Base-by-base conservation (phyloP, 495 filamentous ascomycete genomes). In the Rhypophila decipiens region DNA sequence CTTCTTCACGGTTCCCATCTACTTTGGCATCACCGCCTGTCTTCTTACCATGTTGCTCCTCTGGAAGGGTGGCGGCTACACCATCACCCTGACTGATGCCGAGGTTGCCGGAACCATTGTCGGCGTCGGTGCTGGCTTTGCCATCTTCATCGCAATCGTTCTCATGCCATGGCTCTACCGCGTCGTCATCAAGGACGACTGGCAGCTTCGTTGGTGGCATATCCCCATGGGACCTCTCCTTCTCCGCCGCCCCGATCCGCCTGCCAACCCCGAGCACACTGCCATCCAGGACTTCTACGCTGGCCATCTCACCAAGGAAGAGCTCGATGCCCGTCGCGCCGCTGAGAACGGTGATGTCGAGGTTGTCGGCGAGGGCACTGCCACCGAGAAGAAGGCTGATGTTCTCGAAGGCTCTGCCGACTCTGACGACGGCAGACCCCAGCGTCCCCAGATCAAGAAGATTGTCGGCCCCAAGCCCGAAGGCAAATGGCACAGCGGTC, bases 21-120 rank as follows among this genome's bases (percentile, higher is more conserved):
- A 82, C 63, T 78, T 86, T 27, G 78, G 71, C 38, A 47, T 80
- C 41, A 79, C 83, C 2, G 77, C 72, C 24, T 70, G 65, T 29
- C 75, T 87, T 29, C 73, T 84, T 31, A 76, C 78, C 38, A 78
- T 86, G 61, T 75, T 84, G 54, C 76, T 86, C 34, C 69, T 84
- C 50, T 73, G 74, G 68, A 79, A 82, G 58, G 74, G 75, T 22
- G 60, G 59, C 56, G 57, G 40, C 64, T 70, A 53, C 66, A 64
- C 45, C 45, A 63, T 70, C 51, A 62, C 48, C 18, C 60, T 82
- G 15, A 74, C 66, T 24, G 70, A 73, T 22, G 69, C 57, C n/a
- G 31, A 58, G 39, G 17, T 49, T 19, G 42, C 46, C 7, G 41
- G 50, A 4, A 38, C 38, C 31, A 53, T 57, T 12, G 34, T 53